These are phyloP conservation scores for Fimicolochytrium jonesii DNA, from an alignment of 192 early-diverging fungal genomes.

Conservation along the genomic window DNA sequence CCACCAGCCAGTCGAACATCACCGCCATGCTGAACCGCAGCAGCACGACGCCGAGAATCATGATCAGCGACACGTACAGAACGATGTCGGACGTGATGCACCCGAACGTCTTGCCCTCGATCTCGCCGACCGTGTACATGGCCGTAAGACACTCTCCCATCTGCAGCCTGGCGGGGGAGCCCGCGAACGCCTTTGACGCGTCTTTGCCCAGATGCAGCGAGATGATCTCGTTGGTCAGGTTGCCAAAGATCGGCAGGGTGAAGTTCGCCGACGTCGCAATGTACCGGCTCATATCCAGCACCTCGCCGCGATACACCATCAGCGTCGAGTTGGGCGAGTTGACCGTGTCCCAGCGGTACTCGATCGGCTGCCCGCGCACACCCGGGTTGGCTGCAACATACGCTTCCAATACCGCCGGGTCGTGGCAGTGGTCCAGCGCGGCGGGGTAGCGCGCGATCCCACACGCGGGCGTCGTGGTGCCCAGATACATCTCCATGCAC, in stretches of 20 bases:
- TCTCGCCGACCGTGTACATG: slow-evolving; percentile 26
- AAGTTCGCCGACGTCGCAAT: slow-evolving; percentile 5
- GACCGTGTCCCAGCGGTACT: slow-evolving; percentile 33
- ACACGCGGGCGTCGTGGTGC: slow-evolving; percentile 15
- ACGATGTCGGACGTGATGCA: slow-evolving; percentile 35
- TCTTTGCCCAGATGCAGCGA: slow-evolving; percentile 19
- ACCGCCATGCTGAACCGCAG: slow-evolving; percentile 66
- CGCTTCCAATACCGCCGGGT: background rate
- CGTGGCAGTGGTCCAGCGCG: slow-evolving; percentile 22
- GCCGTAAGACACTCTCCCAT: slow-evolving; percentile 26
- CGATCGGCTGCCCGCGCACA: slow-evolving; percentile 16
- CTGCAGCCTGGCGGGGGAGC: slow-evolving; percentile 3
- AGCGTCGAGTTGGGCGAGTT: slow-evolving; percentile 9
- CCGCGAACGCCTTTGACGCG: slow-evolving; percentile 9
- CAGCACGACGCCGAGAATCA: slow-evolving; percentile 31
- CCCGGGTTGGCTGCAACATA: background rate
- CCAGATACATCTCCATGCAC: slow-evolving; percentile 8
- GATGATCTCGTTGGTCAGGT: slow-evolving; percentile 16
- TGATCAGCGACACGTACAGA: slow-evolving; percentile 33
- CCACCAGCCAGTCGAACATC: slow-evolving; percentile 78
- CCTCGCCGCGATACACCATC: slow-evolving; percentile 29
- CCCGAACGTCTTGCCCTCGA: slow-evolving; percentile 24
- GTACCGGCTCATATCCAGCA: slow-evolving; percentile 36
- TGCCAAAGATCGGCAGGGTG: slow-evolving; percentile 23
- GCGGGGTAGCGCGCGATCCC: slow-evolving; percentile 2